phyloP scores from a whole-genome alignment of 176 grass and related monocot genomes.

The Triticum turgidum region DNA sequence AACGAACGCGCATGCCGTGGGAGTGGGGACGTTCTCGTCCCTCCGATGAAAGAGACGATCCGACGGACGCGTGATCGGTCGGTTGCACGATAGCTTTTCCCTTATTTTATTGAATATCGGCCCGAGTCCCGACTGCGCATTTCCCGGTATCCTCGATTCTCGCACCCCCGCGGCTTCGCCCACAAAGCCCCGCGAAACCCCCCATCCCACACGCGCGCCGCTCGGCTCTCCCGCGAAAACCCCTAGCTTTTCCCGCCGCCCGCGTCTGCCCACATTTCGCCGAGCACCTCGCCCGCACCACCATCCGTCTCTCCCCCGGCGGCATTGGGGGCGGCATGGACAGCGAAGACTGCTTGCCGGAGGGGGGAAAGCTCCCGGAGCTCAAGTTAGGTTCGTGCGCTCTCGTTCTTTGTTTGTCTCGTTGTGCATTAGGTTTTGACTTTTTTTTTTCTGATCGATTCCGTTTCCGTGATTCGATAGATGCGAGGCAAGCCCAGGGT shows the following conservation, averaged over 20 bases:
- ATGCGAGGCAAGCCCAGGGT: conserved; percentile 86
- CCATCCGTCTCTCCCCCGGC: neutral
- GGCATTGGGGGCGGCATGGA: conserved; percentile 16
- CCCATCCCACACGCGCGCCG: neutral
- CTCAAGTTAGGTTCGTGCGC: conserved; percentile 53
- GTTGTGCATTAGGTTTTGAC: conserved; percentile 5
- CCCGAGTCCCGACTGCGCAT: too few relatives aligned
- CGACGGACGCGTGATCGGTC: too few relatives aligned
- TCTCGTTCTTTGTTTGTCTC: neutral
- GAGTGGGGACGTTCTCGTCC: too few relatives aligned
- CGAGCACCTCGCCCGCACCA: conserved; percentile 15
- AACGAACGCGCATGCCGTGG: too few relatives aligned
- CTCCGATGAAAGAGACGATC: too few relatives aligned
- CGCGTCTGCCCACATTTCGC: conserved; percentile 17
- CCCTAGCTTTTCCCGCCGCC: conserved; percentile 25
- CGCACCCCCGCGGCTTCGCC: too few relatives aligned
- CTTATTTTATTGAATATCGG: too few relatives aligned
- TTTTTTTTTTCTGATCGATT: neutral
- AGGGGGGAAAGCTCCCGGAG: conserved; percentile 67
- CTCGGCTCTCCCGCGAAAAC: neutral
- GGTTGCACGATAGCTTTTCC: too few relatives aligned
- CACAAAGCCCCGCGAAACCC: too few relatives aligned
- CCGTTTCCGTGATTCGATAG: conserved; percentile 33
- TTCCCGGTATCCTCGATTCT: too few relatives aligned
- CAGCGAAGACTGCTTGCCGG: conserved; percentile 24